Percentiles rank a stretch among this genome's conserved stretches.
These are phyloP conservation scores for Diaporthe caulivora DNA, from an alignment of 2,329 filamentous ascomycete genomes.

Conservation along the genomic window DNA sequence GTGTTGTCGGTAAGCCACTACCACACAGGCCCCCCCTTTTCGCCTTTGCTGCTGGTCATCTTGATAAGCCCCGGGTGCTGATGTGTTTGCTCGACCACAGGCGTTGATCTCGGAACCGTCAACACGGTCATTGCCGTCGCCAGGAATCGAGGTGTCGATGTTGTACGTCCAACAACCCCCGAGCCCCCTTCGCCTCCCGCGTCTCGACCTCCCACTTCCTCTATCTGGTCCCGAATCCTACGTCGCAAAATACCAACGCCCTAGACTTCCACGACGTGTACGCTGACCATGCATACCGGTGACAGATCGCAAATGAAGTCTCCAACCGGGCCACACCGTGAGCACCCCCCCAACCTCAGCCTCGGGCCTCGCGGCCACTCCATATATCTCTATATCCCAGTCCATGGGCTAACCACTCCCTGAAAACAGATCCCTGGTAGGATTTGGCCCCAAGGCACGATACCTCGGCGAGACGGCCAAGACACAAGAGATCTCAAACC, in stretches of 20 bases:
- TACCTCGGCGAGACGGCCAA: conserved; percentile 96
- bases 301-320: conserved; percentile 96
- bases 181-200: conserved; percentile 36
- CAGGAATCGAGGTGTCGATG: conserved; percentile 98
- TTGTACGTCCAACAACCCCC: conserved; percentile 75
- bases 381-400: conserved; percentile 6
- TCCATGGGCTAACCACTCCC: conserved; percentile 38
- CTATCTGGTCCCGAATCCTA: background rate
- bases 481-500: conserved; percentile 98
- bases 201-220: background rate
- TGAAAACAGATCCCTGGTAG: conserved; percentile 82
- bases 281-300: conserved; percentile 40
- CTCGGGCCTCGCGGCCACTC: conserved; percentile 30
- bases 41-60: conserved; percentile 25
- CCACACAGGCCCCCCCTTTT: background rate
- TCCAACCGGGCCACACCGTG: conserved; percentile 98
- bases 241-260: background rate
- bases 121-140: conserved; percentile 98
- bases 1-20: conserved; percentile 64
- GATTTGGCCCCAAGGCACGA: conserved; percentile 93
- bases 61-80: conserved; percentile 34
- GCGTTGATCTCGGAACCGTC: conserved; percentile 94
- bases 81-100: conserved; percentile 52
- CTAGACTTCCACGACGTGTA: conserved; percentile 30
- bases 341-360: conserved; percentile 56